Evolutionary conservation across 2,329 filamentous ascomycete species (phyloP).

Genomic region (Monilinia vaccinii-corymbosi): DNA sequence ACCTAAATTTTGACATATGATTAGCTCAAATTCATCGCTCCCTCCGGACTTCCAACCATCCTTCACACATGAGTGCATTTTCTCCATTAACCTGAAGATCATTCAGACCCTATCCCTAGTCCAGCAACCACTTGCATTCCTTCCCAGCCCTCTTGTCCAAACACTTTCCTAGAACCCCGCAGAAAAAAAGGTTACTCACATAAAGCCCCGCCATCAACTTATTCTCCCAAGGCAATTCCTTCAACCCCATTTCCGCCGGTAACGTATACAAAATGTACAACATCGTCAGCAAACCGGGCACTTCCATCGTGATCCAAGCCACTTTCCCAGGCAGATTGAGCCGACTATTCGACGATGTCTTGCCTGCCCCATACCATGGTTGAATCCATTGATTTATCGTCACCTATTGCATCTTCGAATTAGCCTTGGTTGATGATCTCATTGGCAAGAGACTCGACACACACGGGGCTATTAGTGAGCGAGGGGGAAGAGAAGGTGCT

Average conservation of each 20-base stretch:
- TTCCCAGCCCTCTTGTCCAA: background rate
- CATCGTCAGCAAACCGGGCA: slow-evolving; percentile 65
- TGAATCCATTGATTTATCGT: slow-evolving; percentile 62
- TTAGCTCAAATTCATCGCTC: slow-evolving; percentile 1
- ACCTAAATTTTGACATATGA: slow-evolving; percentile 35
- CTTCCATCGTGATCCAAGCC: slow-evolving; percentile 85
- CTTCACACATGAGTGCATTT: background rate
- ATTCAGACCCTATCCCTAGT: too few relatives aligned
- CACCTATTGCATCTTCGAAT: slow-evolving; percentile 41
- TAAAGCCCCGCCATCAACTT: slow-evolving; percentile 64
- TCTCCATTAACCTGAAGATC: too few relatives aligned
- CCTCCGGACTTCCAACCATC: background rate
- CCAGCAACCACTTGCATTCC: background rate
- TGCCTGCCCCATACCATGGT: slow-evolving; percentile 86
- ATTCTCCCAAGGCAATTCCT: slow-evolving; percentile 64
- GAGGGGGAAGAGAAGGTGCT: slow-evolving; percentile 15
- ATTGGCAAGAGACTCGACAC: background rate
- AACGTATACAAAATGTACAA: slow-evolving; percentile 71
- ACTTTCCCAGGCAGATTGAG: slow-evolving; percentile 84
- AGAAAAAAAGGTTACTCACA: slow-evolving; percentile 26
- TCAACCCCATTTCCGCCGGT: slow-evolving; percentile 46
- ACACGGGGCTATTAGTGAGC: background rate
- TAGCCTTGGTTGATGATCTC: background rate
- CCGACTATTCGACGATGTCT: slow-evolving; percentile 66
- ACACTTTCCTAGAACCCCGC: background rate